Percentiles rank a stretch among this genome's conserved stretches.
Conservation (phyloP, 768 basidiomycete species). For the Mycena indigotica region DNA sequence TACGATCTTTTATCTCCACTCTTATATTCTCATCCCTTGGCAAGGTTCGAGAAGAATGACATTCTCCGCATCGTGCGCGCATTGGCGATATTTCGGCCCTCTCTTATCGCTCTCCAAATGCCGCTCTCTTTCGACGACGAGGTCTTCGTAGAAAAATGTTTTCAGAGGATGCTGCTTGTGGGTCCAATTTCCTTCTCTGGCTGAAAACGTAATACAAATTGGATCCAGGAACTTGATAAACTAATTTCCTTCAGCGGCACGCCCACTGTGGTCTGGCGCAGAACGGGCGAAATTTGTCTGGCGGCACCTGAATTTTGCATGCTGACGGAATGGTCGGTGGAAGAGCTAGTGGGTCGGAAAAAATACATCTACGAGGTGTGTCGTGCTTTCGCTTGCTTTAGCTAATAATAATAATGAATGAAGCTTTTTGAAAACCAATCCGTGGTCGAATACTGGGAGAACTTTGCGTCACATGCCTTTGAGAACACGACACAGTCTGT, state of each 20-base stretch:
- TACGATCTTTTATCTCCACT: slow-evolving; percentile 13
- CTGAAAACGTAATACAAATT: slow-evolving; percentile 16
- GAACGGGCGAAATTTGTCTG: slow-evolving; percentile 96
- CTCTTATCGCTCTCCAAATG: slow-evolving; percentile 97
- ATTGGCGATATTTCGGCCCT: slow-evolving; percentile 93
- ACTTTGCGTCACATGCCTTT: slow-evolving; percentile 95
- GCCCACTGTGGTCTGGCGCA: slow-evolving; percentile 95
- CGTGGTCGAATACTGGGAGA: slow-evolving; percentile 95
- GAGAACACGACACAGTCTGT: slow-evolving; percentile 97
- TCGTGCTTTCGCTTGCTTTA: slow-evolving; percentile 22
- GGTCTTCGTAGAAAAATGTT: slow-evolving; percentile 93
- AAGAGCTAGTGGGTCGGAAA: slow-evolving; percentile 69
- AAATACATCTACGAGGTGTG: slow-evolving; percentile 69
- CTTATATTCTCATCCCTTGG: slow-evolving; percentile 10
- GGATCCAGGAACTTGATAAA: slow-evolving; percentile 86
- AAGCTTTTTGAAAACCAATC: slow-evolving; percentile 97
- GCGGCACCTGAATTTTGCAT: slow-evolving; percentile 96
- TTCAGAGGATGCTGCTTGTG: slow-evolving; percentile 90
- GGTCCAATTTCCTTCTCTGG: slow-evolving; percentile 27
- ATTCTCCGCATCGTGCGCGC: slow-evolving; percentile 93
- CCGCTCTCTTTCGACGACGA: slow-evolving; percentile 95
- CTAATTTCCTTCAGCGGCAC: slow-evolving; percentile 96
- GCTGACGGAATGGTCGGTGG: slow-evolving; percentile 87
- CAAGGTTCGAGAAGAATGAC: slow-evolving; percentile 94
- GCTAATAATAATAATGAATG: slow-evolving; percentile 9